Evolutionary conservation across 176 grass and related monocot genomes (phyloP).

Genomic region (Paspalum vaginatum): DNA sequence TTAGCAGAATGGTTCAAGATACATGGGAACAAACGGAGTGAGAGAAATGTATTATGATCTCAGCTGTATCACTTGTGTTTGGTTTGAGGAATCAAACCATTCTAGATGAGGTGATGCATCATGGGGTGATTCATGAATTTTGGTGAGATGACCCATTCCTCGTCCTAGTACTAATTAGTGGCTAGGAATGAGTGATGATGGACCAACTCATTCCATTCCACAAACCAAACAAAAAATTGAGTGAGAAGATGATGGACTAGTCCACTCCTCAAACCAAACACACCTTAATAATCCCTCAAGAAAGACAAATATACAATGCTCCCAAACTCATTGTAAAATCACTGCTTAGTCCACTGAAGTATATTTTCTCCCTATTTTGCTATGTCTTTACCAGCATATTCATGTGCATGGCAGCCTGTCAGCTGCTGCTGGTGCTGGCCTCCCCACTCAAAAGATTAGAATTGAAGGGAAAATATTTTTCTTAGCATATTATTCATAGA

Average conservation of each 20-base stretch:
- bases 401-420: neutral
- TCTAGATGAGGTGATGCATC: no score
- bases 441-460: conserved; percentile 5
- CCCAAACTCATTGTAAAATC: conserved; percentile 9
- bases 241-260: no score
- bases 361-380: conserved; percentile 22
- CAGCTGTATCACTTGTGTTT: conserved; percentile 18
- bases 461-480: conserved; percentile 10
- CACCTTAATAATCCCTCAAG: conserved; percentile 15
- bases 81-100: no score
- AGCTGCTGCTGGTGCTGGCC: neutral
- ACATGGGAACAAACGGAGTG: neutral
- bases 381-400: neutral
- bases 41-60: conserved; percentile 25
- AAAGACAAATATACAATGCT: conserved; percentile 21
- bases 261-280: no score
- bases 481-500: neutral
- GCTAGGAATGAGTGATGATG: no score
- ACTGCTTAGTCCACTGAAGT: conserved; percentile 10
- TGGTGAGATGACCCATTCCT: no score
- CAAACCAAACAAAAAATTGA: no score
- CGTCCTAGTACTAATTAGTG: no score
- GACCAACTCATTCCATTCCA: no score
- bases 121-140: no score
- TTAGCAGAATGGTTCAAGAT: conserved; percentile 21